Evolutionary conservation across 805 yeast species (phyloP).

Genomic region (Danielia reshetovae): DNA sequence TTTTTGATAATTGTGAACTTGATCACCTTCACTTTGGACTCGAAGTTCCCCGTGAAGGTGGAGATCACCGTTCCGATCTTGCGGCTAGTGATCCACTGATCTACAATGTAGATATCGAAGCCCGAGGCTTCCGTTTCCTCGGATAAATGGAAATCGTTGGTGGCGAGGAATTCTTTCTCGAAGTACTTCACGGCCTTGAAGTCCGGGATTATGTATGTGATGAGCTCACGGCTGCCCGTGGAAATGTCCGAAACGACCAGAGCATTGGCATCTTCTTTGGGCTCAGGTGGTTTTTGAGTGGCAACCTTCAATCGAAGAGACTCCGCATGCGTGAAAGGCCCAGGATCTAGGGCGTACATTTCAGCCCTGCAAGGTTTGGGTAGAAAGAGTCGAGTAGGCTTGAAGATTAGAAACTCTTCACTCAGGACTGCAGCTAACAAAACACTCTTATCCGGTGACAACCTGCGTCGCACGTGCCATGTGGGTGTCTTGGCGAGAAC

Average conservation of each 20-base stretch:
- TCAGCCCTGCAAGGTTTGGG: too few relatives aligned
- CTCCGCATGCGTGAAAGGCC: too few relatives aligned
- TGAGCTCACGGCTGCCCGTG: conserved; percentile 17
- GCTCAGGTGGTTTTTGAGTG: too few relatives aligned
- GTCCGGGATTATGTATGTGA: conserved; percentile 53
- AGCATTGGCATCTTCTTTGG: too few relatives aligned
- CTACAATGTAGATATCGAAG: conserved; percentile 86
- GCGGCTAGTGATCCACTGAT: conserved; percentile 87
- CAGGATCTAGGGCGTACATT: neutral
- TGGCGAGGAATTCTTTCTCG: conserved; percentile 31
- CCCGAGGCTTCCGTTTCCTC: conserved; percentile 57
- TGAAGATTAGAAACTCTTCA: too few relatives aligned
- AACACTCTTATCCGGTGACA: too few relatives aligned
- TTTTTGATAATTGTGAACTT: conserved; percentile 53
- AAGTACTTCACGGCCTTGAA: conserved; percentile 49
- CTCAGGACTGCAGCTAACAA: too few relatives aligned
- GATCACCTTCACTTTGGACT: conserved; percentile 56
- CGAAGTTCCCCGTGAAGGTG: conserved; percentile 78
- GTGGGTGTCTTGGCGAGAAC: too few relatives aligned
- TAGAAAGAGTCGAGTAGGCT: too few relatives aligned
- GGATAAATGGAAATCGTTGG: conserved; percentile 35
- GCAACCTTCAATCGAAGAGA: too few relatives aligned
- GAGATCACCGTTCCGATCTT: conserved; percentile 64
- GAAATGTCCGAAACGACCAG: too few relatives aligned
- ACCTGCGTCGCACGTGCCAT: too few relatives aligned